A percentile compares a stretch with the other conserved stretches of the same genome.
Conservation (phyloP, 2,329 filamentous ascomycete species). For the Remersonia thermophila region DNA sequence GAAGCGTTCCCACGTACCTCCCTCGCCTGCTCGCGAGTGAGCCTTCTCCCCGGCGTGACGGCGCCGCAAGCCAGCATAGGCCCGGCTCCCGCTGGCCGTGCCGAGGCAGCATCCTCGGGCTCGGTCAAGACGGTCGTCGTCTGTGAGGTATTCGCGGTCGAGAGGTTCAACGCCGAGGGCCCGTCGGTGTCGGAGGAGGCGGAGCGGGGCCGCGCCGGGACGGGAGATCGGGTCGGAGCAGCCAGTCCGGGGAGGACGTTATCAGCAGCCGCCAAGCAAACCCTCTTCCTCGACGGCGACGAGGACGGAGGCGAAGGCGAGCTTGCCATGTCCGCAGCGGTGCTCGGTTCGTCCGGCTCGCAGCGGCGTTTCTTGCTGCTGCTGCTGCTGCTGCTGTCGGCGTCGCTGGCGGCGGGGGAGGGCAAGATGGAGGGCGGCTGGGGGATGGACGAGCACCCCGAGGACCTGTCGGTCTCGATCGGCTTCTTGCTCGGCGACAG, state of each 20-base stretch:
- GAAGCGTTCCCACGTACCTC: slow-evolving; percentile 27
- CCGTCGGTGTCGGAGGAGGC: slow-evolving; percentile 26
- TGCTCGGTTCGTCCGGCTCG: too few relatives aligned
- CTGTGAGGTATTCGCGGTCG: slow-evolving; percentile 35
- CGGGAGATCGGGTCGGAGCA: neutral
- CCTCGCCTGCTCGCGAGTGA: slow-evolving; percentile 42
- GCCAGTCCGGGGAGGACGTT: too few relatives aligned
- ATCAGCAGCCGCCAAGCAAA: too few relatives aligned
- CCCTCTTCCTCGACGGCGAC: slow-evolving; percentile 6
- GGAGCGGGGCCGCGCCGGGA: slow-evolving; percentile 7
- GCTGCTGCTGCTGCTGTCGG: too few relatives aligned
- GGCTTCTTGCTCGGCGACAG: too few relatives aligned
- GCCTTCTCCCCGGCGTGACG: neutral
- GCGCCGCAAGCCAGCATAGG: neutral
- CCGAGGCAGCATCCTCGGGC: slow-evolving; percentile 25
- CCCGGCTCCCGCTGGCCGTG: slow-evolving; percentile 5
- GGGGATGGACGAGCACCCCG: too few relatives aligned
- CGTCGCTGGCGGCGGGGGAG: too few relatives aligned
- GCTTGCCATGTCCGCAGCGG: too few relatives aligned
- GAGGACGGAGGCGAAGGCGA: too few relatives aligned
- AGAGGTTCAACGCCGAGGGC: slow-evolving; percentile 39
- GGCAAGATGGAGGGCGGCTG: too few relatives aligned
- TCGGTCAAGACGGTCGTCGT: slow-evolving; percentile 36
- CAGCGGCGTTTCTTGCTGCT: too few relatives aligned
- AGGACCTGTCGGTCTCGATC: too few relatives aligned